These are phyloP conservation scores for Lodderomyces pseudojiufengensis DNA, from an alignment of 1,139 yeast genomes.

Conservation along the genomic window DNA sequence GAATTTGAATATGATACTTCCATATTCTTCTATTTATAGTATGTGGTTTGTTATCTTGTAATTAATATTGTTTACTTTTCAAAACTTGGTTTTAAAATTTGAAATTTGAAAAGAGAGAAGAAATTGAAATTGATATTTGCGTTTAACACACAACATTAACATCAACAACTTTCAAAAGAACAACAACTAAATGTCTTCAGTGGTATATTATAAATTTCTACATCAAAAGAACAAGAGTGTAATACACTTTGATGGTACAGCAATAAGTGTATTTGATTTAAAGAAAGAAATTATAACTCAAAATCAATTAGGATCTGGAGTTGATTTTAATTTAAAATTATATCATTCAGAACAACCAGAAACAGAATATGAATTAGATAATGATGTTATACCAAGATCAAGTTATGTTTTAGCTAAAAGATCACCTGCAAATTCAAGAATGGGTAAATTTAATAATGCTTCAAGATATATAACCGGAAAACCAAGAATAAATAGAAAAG, in stretches of 20 bases:
- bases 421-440: constrained; percentile 61
- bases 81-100: neutral
- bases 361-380: constrained; percentile 76
- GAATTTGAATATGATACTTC: constrained; percentile 17
- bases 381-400: constrained; percentile 89
- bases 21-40: no score
- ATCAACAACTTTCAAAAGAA: neutral
- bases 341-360: constrained; percentile 68
- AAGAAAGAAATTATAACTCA: constrained; percentile 84
- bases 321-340: constrained; percentile 74
- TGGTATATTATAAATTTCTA: constrained; percentile 80
- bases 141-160: no score
- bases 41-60: neutral
- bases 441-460: constrained; percentile 63
- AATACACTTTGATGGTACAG: constrained; percentile 91
- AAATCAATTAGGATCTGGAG: constrained; percentile 78
- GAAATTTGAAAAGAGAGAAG: neutral
- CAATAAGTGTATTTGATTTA: constrained; percentile 88
- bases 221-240: constrained; percentile 82
- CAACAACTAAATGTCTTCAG: constrained; percentile 65
- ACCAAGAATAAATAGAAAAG: constrained; percentile 53
- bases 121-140: no score
- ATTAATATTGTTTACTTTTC: neutral
- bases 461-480: constrained; percentile 84
- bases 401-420: constrained; percentile 78